Evolutionary conservation across 345 rosid genomes (phyloP), one percentile per base, ranked within the genome.

Genomic region (Euphorbia peplus): DNA sequence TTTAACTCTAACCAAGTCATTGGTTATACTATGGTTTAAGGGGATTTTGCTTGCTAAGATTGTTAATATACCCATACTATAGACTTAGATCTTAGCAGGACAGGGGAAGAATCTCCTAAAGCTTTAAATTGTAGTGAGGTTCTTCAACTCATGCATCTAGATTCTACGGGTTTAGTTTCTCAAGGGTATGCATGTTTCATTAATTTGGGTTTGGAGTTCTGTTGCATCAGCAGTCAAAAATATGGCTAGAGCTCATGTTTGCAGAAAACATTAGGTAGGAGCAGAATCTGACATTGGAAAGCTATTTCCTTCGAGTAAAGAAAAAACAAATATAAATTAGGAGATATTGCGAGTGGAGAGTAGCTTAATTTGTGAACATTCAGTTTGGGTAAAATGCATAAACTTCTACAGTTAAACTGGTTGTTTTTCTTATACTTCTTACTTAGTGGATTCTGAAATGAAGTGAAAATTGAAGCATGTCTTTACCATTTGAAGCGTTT

Each of bases 41-140:
- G 3, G 7, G 32, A 4, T 11, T 42, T 46, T 64, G 46, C 39
- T 26, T 46, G 13, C 55, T 1, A 46, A 48, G 8, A 46, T 28
- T 8, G 6, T 29, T 4, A 28, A 18, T 26, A 3, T 64, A 8
- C 22, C n/a, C 10, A 11, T 29, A 10, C 46, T 4, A n/a, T 8
- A 12, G 4, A 19, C n/a, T 39, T 41, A 41, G 47, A 19, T 41
- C 11, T 26, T 13, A 62, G 29, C 32, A 32, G 50, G 18, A 14
- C 41, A 47, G 26, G 10, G 16, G 28, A 47, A 47, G 53, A 6
- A 64, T 18, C 19, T 46, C 41, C 41, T 64, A 64, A 64, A n/a
- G 67, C 67, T 64, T 64, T 64, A 64, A 55, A 64, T 15, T 47
- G 41, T 46, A 29, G 67, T 18, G 4, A 47, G 39, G 55, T 25